Evolutionary conservation across 148 eudicot genomes (phyloP).

Genomic region (Gaultheria prostrata): DNA sequence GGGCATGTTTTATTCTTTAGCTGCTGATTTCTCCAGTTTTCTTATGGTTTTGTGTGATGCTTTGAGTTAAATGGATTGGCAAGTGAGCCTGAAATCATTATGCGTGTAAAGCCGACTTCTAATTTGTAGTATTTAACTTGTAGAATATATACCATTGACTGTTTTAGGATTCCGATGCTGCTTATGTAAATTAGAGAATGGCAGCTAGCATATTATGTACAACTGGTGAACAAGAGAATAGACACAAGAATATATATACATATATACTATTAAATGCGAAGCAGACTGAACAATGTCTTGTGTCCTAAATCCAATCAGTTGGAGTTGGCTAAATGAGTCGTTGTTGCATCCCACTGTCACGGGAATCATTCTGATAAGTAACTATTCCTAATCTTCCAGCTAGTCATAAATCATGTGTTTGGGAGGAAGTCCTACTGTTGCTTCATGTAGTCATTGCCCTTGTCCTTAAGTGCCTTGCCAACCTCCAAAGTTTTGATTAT

Average conservation of each 20-base stretch:
- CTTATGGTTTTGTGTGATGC: neutral
- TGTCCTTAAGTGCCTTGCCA: neutral
- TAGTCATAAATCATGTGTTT: neutral
- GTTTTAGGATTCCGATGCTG: neutral
- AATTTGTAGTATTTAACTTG: neutral
- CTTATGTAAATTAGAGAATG: slow-evolving; percentile 1
- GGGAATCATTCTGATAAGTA: neutral
- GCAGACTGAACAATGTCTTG: neutral
- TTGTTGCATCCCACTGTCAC: neutral
- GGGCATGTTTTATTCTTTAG: neutral
- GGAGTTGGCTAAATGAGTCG: neutral
- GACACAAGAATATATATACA: neutral
- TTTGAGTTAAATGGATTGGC: neutral
- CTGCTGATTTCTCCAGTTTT: neutral
- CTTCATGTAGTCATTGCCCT: neutral
- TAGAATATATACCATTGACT: neutral
- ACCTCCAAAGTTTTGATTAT: neutral
- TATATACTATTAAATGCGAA: neutral
- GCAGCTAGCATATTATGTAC: neutral
- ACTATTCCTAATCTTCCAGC: neutral
- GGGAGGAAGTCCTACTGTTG: neutral
- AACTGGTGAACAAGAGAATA: neutral
- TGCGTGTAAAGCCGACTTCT: neutral
- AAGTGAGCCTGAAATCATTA: neutral
- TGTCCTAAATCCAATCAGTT: neutral